Conservation (phyloP, 106 monocot species). For the Hemerocallis citrina region DNA sequence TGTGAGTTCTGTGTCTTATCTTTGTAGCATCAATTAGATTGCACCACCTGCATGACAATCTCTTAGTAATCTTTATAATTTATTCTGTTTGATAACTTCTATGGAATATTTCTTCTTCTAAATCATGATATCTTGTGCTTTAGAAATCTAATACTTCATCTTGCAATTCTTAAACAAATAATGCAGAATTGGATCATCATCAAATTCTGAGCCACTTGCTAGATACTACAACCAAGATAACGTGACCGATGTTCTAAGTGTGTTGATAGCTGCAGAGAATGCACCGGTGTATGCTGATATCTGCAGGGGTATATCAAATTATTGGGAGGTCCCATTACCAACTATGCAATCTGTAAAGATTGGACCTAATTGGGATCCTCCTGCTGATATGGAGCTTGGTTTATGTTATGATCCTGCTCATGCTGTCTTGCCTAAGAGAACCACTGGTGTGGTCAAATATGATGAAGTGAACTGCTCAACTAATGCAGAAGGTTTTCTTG, state of each 20-base stretch:
- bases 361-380: constrained; percentile 5
- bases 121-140: not conserved
- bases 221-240: constrained; percentile 65
- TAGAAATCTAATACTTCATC: not conserved
- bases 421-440: not conserved
- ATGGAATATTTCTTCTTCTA: not conserved
- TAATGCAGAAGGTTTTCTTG: not conserved
- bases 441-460: not conserved
- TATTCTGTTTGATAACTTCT: not conserved
- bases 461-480: constrained; percentile 2
- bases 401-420: not conserved
- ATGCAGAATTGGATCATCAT: constrained; percentile 39
- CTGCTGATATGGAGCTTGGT: constrained; percentile 8
- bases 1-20: not conserved
- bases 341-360: not conserved
- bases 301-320: constrained; percentile 44
- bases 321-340: constrained; percentile 38
- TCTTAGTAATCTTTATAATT: not conserved
- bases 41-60: no score
- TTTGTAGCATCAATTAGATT: not conserved
- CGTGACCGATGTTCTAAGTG: constrained; percentile 39
- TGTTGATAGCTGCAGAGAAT: constrained; percentile 25
- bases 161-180: not conserved
- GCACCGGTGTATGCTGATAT: constrained; percentile 42
- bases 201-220: constrained; percentile 23